A percentile compares a stretch with the other conserved stretches of the same genome.
phyloP scores from a whole-genome alignment of 352 stramenopile genomes.

The Pythium apleroticum region DNA sequence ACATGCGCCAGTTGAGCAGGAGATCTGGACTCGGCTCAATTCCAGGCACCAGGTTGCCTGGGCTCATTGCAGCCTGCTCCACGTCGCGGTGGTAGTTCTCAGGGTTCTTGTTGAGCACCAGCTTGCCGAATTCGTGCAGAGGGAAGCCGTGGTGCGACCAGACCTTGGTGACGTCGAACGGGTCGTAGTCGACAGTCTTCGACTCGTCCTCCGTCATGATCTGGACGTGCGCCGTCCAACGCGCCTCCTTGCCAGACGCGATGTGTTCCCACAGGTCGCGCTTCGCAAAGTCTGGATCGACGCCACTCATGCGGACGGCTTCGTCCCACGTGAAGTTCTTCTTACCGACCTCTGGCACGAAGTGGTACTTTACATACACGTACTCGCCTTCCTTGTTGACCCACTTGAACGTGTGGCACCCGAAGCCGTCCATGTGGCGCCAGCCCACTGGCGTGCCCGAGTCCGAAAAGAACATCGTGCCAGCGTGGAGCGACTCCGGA shows the following conservation, averaged over 20 bases:
- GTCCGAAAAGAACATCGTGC: slow-evolving; percentile 89
- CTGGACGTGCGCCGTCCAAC: slow-evolving; percentile 91
- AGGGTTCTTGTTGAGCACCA: slow-evolving; percentile 92
- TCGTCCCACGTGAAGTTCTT: slow-evolving; percentile 86
- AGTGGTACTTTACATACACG: slow-evolving; percentile 93
- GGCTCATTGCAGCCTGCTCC: slow-evolving; percentile 91
- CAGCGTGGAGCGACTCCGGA: slow-evolving; percentile 89
- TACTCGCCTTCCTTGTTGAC: slow-evolving; percentile 76
- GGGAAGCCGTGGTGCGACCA: slow-evolving; percentile 90
- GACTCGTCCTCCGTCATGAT: slow-evolving; percentile 87
- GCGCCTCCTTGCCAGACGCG: slow-evolving; percentile 69
- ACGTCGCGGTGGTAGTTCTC: slow-evolving; percentile 94
- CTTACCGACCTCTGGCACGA: slow-evolving; percentile 91
- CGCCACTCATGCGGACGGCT: slow-evolving; percentile 58
- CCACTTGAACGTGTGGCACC: slow-evolving; percentile 91
- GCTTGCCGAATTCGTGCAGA: slow-evolving; percentile 79
- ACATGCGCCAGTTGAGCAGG: slow-evolving; percentile 54
- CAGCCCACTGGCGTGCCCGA: slow-evolving; percentile 88
- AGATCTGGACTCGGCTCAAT: slow-evolving; percentile 79
- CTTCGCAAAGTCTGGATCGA: slow-evolving; percentile 88
- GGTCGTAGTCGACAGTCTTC: slow-evolving; percentile 63
- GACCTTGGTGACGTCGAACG: slow-evolving; percentile 94
- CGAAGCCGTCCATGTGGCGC: slow-evolving; percentile 92
- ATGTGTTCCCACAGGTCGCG: slow-evolving; percentile 93
- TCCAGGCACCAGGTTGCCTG: slow-evolving; percentile 90